Evolutionary conservation across 345 rosid genomes (phyloP), one percentile per base, ranked within the genome.

Genomic region (Linum tenue): DNA sequence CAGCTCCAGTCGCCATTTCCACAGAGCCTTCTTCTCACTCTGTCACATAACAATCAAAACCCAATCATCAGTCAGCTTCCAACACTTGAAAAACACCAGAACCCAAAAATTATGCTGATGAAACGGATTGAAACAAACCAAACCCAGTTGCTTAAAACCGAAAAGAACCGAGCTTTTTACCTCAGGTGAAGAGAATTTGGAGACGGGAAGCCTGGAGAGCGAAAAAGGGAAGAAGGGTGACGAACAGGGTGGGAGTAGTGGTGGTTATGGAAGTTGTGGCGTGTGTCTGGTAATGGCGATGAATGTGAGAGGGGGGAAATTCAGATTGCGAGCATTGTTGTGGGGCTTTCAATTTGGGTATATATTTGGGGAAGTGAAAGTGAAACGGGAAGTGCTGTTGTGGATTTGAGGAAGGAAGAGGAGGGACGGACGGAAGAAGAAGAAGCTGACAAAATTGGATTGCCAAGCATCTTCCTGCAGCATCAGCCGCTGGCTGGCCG

Each of bases 1-100:
- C 82, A 14, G 84, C 66, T 67, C 95, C 99, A 55, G 87, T 82
- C 60, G 91, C 87, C 99, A 90, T 87, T 73, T 75, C 66, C 64
- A 70, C 73, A 17, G 38, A 62, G n/a, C 31, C 31, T 22, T 22
- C 31, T 60, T 35, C 44, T 64, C 59, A 39, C 59, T 55, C 59
- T 5, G 38, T 22, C 22, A n/a, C 50, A 69, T 69, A 36, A 9
- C 53, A 4, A 12, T 7, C 0, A 48, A 48, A 48, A 10, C 10
- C 14, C 53, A 48, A 48, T 48, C 53, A 48, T 22, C 31, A 22
- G 31, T 22, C 31, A 22, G 31, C 31, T 22, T 22, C 31, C 31
- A 43, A 7, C 10, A 43, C 6, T 43, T 43, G 10, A 43, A 43
- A 43, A 7, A 22, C 9, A 48, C 53, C 11, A 48, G 53, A 48